Percentiles rank a stretch among this genome's conserved stretches.
Conservation (phyloP, 495 filamentous ascomycete species). For the Sporormia fimetaria region DNA sequence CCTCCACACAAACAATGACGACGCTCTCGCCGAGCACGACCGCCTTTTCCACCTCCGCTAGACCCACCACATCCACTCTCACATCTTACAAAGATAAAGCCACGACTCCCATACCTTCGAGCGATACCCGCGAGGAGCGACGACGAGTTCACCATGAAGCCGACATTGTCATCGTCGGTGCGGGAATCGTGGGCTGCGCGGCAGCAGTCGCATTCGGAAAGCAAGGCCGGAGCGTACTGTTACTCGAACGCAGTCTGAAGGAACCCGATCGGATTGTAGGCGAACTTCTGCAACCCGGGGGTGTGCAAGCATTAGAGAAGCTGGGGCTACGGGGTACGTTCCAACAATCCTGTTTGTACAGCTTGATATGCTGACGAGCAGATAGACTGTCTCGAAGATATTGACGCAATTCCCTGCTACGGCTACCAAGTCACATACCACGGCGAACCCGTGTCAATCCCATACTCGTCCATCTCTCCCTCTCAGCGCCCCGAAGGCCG, state of each 20-base stretch:
- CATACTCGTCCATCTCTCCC: constrained; percentile 42
- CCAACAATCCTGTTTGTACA: constrained; percentile 2
- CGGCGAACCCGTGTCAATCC: constrained; percentile 63
- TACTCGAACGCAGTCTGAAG: constrained; percentile 79
- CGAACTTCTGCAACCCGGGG: constrained; percentile 88
- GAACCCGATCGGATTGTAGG: constrained; percentile 96
- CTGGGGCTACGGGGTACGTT: constrained; percentile 52
- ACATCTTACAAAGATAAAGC: neutral
- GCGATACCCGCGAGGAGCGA: constrained; percentile 25
- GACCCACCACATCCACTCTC: constrained; percentile 7
- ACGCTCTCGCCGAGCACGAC: neutral
- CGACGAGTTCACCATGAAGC: constrained; percentile 33
- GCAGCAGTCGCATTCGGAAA: constrained; percentile 67
- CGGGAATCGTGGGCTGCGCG: constrained; percentile 80
- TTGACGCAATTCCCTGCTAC: constrained; percentile 69
- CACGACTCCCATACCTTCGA: neutral
- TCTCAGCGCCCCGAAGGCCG: constrained; percentile 31
- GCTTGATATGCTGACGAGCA: neutral
- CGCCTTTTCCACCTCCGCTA: constrained; percentile 2
- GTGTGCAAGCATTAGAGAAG: constrained; percentile 66
- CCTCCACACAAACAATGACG: constrained; percentile 13
- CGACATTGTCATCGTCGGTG: constrained; percentile 84
- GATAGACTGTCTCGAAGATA: constrained; percentile 68
- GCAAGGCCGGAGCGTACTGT: constrained; percentile 82
- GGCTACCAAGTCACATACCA: constrained; percentile 86